phyloP scores from a whole-genome alignment of 352 stramenopile species.

The Phytopythium cucurbitacearum region DNA sequence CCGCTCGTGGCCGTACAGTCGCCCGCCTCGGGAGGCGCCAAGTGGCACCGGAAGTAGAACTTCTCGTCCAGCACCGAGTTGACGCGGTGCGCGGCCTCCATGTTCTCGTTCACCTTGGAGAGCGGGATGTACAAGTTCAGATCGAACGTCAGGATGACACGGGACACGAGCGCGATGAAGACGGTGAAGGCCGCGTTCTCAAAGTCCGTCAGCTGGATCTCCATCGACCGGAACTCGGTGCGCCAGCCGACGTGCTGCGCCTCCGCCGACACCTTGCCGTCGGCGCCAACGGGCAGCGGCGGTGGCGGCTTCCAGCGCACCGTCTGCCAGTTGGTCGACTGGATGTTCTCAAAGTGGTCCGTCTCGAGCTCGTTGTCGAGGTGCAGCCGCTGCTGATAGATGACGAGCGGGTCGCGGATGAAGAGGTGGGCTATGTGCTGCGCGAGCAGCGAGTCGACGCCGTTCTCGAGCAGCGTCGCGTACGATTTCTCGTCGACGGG shows the following conservation, averaged over 20 bases:
- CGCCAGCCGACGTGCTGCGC: slow-evolving; percentile 79
- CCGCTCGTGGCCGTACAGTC: slow-evolving; percentile 42
- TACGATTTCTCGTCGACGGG: slow-evolving; percentile 94
- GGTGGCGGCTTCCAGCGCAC: slow-evolving; percentile 99
- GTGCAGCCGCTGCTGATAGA: slow-evolving; percentile 89
- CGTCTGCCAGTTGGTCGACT: slow-evolving; percentile 99
- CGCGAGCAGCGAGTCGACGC: slow-evolving; percentile 94
- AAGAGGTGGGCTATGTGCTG: slow-evolving; percentile 99
- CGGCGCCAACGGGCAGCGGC: slow-evolving; percentile 31
- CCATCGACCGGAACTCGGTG: slow-evolving; percentile 97
- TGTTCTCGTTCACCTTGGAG: slow-evolving; percentile 98
- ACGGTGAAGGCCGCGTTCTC: slow-evolving; percentile 99
- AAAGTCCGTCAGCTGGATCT: slow-evolving; percentile 99
- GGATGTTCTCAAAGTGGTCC: slow-evolving; percentile 99
- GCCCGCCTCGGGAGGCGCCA: slow-evolving; percentile 83
- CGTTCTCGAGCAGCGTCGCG: slow-evolving; percentile 83
- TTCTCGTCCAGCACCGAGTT: slow-evolving; percentile 94
- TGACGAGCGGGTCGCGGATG: slow-evolving; percentile 97
- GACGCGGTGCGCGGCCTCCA: slow-evolving; percentile 95
- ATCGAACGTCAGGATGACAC: slow-evolving; percentile 99
- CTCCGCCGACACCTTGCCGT: slow-evolving; percentile 11
- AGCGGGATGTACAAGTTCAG: slow-evolving; percentile 99
- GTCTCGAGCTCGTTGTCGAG: slow-evolving; percentile 78
- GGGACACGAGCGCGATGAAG: slow-evolving; percentile 96
- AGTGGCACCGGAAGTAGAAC: slow-evolving; percentile 97